phyloP scores from a whole-genome alignment of 2,329 filamentous ascomycete species.

The Colletotrichum liriopes region DNA sequence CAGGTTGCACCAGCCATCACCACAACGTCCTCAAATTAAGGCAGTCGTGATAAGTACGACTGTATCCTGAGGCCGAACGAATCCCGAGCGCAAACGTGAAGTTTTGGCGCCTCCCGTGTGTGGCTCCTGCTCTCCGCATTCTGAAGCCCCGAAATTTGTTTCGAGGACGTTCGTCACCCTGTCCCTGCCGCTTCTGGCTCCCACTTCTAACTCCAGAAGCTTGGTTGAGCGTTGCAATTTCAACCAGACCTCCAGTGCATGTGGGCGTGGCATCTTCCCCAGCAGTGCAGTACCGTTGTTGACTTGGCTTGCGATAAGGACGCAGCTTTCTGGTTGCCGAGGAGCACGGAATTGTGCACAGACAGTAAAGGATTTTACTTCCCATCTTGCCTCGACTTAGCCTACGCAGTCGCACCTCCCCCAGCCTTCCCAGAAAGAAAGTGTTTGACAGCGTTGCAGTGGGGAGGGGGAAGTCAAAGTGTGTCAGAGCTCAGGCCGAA shows the following conservation, averaged over 20 bases:
- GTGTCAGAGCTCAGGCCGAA: slow-evolving; percentile 2
- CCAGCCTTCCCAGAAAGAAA: slow-evolving; percentile 10
- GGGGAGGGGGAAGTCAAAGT: slow-evolving; percentile 1
- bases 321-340: slow-evolving; percentile 1
- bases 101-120: background rate
- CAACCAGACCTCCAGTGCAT: background rate
- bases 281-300: background rate
- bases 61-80: background rate
- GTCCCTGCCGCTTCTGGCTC: slow-evolving; percentile 8
- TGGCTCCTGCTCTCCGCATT: background rate
- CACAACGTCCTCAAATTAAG: background rate
- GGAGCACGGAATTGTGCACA: background rate
- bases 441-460: slow-evolving; percentile 7
- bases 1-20: background rate
- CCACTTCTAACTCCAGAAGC: background rate
- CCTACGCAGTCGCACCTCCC: background rate
- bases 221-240: background rate
- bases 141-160: slow-evolving; percentile 8
- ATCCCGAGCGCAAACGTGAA: background rate
- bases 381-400: background rate
- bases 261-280: background rate
- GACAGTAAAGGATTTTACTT: background rate
- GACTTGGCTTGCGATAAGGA: background rate
- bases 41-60: background rate
- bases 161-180: background rate